Base-by-base conservation (phyloP, 129 eudicot species). In the Tagetes erecta region DNA sequence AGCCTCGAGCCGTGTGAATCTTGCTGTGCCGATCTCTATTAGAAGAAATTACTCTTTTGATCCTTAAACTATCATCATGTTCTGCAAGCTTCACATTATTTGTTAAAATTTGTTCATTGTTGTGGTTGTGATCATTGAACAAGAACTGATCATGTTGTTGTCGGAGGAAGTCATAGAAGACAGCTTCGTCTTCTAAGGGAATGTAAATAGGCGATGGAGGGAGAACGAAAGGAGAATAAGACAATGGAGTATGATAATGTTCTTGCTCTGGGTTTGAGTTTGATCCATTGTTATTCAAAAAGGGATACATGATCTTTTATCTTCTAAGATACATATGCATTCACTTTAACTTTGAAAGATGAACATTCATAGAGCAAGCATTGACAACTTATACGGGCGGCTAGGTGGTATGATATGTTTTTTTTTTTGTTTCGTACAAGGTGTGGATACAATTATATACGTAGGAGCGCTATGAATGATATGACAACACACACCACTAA, bases 11-110 rank as follows among this genome's bases (percentile, higher is more conserved):
- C 0, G 98, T 93, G 80, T 79, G 75, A 62, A 93, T 90, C 87
- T 90, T 90, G 87, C 95, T 87, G 84, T 93, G 98, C 6, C 98
- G 72, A 63, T 91, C 95, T 77, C 83, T 77, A 53, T 84, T 88
- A 0, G 85, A 74, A 59, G 78, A 12, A 20, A 20, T 20, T 20
- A 20, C 27, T 60, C 73, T 76, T 33, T 70, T 83, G 27, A 20
- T 20, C 58, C 53, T 52, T 27, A 79, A 73, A 47, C 46, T 64
- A 68, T 64, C 67, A 67, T 70, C 70, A 45, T 78, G 27, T 20
- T 20, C 27, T 20, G 27, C 51, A 10, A 14, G 73, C 52, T 78
- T 73, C 52, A 52, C 68, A 10, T 2, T 35, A 52, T 47, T 69
- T 31, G 57, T 62, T 30, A 70, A 31, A 42, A 64, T 50, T 2